phyloP scores from a whole-genome alignment of 2,329 filamentous ascomycete species.

The Aureobasidium sp. region DNA sequence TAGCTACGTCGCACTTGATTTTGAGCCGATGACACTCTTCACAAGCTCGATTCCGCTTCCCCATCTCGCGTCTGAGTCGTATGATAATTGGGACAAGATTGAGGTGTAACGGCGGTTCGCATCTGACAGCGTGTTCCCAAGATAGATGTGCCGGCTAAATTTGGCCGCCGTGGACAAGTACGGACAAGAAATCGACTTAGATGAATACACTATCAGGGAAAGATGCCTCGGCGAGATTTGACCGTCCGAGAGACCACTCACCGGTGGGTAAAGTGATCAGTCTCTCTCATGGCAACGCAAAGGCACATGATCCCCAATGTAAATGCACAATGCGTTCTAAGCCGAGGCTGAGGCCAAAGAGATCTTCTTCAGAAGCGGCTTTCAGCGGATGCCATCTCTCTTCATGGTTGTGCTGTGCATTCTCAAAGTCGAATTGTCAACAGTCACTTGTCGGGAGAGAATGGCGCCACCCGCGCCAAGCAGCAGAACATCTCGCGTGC shows the following conservation, averaged over 20 bases:
- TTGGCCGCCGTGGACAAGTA: background rate
- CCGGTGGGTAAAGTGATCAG: background rate
- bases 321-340: too few relatives aligned
- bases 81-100: background rate
- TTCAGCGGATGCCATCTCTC: too few relatives aligned
- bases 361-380: too few relatives aligned
- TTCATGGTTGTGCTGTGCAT: too few relatives aligned
- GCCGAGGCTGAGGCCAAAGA: too few relatives aligned
- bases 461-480: background rate
- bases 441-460: background rate
- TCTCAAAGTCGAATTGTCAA: too few relatives aligned
- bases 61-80: background rate
- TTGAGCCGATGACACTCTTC: constrained; percentile 23
- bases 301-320: too few relatives aligned
- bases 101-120: background rate
- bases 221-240: background rate
- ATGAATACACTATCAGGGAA: background rate
- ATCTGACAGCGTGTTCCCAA: background rate
- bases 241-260: background rate
- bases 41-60: constrained; percentile 22
- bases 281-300: too few relatives aligned
- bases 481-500: background rate
- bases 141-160: background rate
- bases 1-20: constrained; percentile 25
- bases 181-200: too few relatives aligned